Evolutionary conservation across 1,284 basidiomycete genomes (phyloP).

Genomic region (Heterobasidion occidentale): DNA sequence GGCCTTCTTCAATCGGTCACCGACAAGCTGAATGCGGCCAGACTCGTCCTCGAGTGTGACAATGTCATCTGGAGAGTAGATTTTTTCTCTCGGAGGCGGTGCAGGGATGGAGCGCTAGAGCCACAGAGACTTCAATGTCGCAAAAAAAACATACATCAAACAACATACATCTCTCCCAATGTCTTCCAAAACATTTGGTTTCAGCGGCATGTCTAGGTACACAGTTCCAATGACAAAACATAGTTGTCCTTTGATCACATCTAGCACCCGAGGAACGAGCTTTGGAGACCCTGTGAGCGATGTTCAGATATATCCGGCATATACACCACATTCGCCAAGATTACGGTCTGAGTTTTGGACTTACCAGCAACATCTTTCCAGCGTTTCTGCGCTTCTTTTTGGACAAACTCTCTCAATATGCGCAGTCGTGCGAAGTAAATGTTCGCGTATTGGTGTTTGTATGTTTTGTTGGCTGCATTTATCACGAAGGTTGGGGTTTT

Average conservation of each 20-base stretch:
- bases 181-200: conserved; percentile 95
- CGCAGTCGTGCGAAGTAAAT: conserved; percentile 83
- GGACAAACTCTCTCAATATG: conserved; percentile 54
- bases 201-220: conserved; percentile 97
- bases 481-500: conserved; percentile 53
- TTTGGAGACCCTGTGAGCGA: conserved; percentile 47
- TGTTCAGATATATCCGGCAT: background rate
- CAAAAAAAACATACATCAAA: conserved; percentile 1
- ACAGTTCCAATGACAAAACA: conserved; percentile 94
- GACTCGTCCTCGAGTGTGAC: conserved; percentile 95
- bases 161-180: conserved; percentile 76
- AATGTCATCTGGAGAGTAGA: conserved; percentile 71
- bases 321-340: background rate
- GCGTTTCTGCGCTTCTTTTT: conserved; percentile 50
- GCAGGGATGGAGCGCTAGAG: conserved; percentile 82
- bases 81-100: conserved; percentile 68
- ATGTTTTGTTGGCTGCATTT: conserved; percentile 48
- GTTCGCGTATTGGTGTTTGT: conserved; percentile 88
- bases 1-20: conserved; percentile 48
- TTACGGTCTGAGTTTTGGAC: conserved; percentile 10
- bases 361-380: conserved; percentile 66
- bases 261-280: conserved; percentile 80
- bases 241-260: conserved; percentile 77
- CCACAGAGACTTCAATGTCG: conserved; percentile 3
- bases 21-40: conserved; percentile 85